A percentile compares a stretch with the other conserved stretches of the same genome.
Evolutionary conservation across 169 alveolate genomes (phyloP).

Genomic region (Plasmodium yoelii): DNA sequence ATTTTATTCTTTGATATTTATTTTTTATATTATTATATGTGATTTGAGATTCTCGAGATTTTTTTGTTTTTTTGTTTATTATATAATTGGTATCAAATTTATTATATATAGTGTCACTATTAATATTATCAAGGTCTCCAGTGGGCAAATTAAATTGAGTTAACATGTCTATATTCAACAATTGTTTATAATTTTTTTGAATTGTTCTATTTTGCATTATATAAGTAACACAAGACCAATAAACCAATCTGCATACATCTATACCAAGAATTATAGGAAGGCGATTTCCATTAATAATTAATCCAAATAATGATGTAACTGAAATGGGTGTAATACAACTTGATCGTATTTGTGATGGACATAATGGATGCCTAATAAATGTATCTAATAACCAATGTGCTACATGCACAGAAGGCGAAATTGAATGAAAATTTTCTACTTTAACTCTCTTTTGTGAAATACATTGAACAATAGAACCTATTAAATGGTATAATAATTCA

Average conservation of each 20-base stretch:
- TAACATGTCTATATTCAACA: slow-evolving; percentile 54
- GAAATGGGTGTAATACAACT: slow-evolving; percentile 82
- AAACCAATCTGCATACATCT: slow-evolving; percentile 87
- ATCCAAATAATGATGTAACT: slow-evolving; percentile 85
- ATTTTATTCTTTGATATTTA: slow-evolving; percentile 22
- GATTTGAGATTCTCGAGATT: background rate
- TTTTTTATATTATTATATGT: background rate
- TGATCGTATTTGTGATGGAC: slow-evolving; percentile 87
- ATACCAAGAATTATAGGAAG: slow-evolving; percentile 89
- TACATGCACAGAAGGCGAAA: slow-evolving; percentile 88
- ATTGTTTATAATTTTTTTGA: slow-evolving; percentile 27
- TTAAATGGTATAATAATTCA: slow-evolving; percentile 84
- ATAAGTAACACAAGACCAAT: slow-evolving; percentile 81
- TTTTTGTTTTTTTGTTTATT: background rate
- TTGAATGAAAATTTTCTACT: slow-evolving; percentile 78
- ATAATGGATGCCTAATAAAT: slow-evolving; percentile 90
- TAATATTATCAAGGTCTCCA: background rate
- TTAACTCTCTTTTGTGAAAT: slow-evolving; percentile 76
- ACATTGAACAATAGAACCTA: slow-evolving; percentile 87
- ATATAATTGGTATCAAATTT: background rate
- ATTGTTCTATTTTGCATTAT: slow-evolving; percentile 37
- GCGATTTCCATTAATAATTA: slow-evolving; percentile 88
- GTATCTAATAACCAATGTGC: slow-evolving; percentile 92
- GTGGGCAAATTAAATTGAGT: slow-evolving; percentile 27
- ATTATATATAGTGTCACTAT: background rate